Conservation (phyloP, 2,329 filamentous ascomycete species). For the Colletotrichum camelliae region DNA sequence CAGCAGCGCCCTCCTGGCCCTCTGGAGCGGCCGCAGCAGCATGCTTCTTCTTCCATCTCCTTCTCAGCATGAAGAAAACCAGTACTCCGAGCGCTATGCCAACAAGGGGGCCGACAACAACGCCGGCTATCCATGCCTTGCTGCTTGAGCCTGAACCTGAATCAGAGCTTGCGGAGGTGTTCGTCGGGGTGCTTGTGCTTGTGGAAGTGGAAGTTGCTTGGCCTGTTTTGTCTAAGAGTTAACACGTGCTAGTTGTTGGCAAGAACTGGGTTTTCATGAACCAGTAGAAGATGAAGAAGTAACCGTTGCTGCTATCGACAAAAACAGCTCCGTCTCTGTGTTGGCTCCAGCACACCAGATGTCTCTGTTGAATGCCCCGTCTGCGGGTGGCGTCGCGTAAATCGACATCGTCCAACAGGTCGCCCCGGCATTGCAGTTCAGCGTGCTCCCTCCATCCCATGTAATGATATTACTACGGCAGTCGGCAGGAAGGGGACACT, state of each 20-base stretch:
- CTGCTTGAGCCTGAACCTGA: background rate
- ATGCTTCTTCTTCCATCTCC: background rate
- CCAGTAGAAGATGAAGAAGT: background rate
- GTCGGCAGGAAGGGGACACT: background rate
- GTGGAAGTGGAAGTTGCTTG: background rate
- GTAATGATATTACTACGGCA: background rate
- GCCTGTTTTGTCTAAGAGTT: background rate
- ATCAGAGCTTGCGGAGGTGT: background rate
- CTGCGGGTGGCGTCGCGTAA: background rate
- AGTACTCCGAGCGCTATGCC: background rate
- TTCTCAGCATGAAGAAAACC: background rate
- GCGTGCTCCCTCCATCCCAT: background rate
- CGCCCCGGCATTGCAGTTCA: background rate
- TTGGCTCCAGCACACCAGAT: background rate
- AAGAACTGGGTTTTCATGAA: background rate
- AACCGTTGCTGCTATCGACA: background rate
- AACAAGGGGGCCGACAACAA: background rate
- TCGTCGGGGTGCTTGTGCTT: background rate
- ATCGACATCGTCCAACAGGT: background rate
- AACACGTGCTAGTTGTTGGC: background rate
- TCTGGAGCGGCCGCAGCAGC: no score
- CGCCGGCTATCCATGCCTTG: background rate
- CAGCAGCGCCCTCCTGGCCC: background rate
- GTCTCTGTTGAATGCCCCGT: background rate
- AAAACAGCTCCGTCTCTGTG: background rate